Evolutionary conservation across 2,329 filamentous ascomycete genomes (phyloP), one percentile per base, ranked within the genome.

Genomic region (Cercospora sojina): DNA sequence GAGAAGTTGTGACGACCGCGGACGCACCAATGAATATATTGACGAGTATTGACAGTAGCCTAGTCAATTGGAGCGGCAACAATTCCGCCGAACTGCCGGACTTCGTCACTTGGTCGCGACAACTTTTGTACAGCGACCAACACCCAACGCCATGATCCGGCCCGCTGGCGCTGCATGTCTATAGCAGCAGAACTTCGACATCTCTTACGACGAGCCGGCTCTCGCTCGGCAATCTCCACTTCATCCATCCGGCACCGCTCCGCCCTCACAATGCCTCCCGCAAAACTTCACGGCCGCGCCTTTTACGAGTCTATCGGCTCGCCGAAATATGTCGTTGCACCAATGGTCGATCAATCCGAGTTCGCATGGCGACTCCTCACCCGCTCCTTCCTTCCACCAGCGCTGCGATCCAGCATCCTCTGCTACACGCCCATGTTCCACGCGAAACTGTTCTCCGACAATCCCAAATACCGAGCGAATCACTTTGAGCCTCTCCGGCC

Each of bases 331-430:
- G 87, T 99, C 31, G 86, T 99, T 64, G 95, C 95, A 35, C 95
- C 95, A 38, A 99, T 99, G 95, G 95, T 99, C 23, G 94, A 99
- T 76, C 92, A 97, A 79, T 97, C 93, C 32, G 95, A 99, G 83
- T 97, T 98, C 82, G 95, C 94, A 74, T 99, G 95, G 95, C 91
- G 95, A 73, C 90, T 97, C 85, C 89, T 99, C 71, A 91, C 91
- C n/a, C 89, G 95, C 72, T 97, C 93, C 6, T 98, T 96, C 80
- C 88, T 97, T 73, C 85, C 91, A 1, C 80, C 88, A 5, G 82
- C 87, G 51, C 71, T 74, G 3, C 77, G 79, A 58, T 83, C 88
- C 62, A 85, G 87, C 55, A 82, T 98, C 35, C 86, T 98, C 53
- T 91, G 92, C 58, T 99, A 99, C 77, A 92, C 93, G 0, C 95